A percentile compares a stretch with the other conserved stretches of the same genome.
Conservation (phyloP, 78 protist species). For the Protostelium mycophagum region DNA sequence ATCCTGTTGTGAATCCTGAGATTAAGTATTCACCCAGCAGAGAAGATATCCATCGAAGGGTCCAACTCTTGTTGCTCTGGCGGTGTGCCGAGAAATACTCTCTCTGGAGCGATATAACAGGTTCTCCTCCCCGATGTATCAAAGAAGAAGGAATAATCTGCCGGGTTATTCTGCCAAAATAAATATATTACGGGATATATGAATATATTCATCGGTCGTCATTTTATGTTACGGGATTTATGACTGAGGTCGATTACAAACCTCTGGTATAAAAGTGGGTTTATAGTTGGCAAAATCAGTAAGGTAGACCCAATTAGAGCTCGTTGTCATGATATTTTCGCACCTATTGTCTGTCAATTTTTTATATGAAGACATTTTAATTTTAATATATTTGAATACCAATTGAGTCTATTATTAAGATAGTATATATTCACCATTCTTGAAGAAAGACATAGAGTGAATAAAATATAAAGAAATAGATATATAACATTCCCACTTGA, state of each 20-base stretch:
- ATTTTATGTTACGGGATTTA: background rate
- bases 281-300: conserved; percentile 72
- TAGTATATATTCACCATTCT: too few relatives aligned
- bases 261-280: conserved; percentile 68
- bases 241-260: background rate
- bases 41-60: conserved; percentile 79
- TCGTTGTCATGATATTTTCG: conserved; percentile 80
- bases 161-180: conserved; percentile 72
- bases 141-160: conserved; percentile 85
- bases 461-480: background rate
- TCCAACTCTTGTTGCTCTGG: conserved; percentile 21
- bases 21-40: conserved; percentile 56
- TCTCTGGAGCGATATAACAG: conserved; percentile 91
- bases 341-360: too few relatives aligned
- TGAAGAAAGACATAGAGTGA: background rate
- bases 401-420: too few relatives aligned
- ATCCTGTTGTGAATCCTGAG: too few relatives aligned
- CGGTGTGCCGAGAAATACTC: conserved; percentile 36
- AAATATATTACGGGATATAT: background rate
- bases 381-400: too few relatives aligned
- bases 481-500: conserved; percentile 10
- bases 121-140: conserved; percentile 76
- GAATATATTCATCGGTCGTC: background rate
- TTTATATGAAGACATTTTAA: too few relatives aligned
- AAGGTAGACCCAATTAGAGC: conserved; percentile 72